Evolutionary conservation across 2,329 filamentous ascomycete species (phyloP), one percentile per base, ranked within the genome.

Genomic region (Aspergillus japonicus): DNA sequence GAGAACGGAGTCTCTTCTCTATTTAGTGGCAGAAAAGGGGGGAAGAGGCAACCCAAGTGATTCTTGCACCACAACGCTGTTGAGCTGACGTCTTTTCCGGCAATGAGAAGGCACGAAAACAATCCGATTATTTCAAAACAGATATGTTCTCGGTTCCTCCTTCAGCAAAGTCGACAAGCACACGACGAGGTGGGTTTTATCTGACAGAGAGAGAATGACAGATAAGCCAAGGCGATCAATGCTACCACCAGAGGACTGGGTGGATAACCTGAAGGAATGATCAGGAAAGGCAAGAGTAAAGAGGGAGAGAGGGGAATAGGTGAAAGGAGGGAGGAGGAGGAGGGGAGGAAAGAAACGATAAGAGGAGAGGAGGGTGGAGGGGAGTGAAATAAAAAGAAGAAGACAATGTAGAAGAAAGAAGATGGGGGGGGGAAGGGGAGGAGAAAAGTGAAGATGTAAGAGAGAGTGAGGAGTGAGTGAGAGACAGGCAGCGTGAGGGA

Each of bases 221-320:
- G 66, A 68, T 55, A 48, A 48, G 53, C 66, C 52, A 62, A 60
- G 64, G 16, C 39, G 14, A 44, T 44, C 65, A 68, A 69, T 69
- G 66, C 70, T 66, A 64, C 61, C 66, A 75, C 71, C 71, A 56
- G 49, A 52, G 59, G 55, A 56, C 42, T 52, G 42, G 42, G 55
- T 61, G 57, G 58, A 58, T 56, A 72, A 75, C 65, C 67, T 67
- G 73, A 80, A 78, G 77, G 78, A 82, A 78, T 71, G 70, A 73
- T 77, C 74, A 62, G 61, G 70, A 72, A 67, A 73, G 69, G 71
- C 71, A 72, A 68, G 69, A 70, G 71, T 64, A 68, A 66, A 68
- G 64, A 64, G 57, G 63, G 66, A 62, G 59, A 58, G 61, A 59
- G 58, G 60, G 58, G 57, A 60, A 62, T 56, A 63, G 64, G 61